phyloP scores from a whole-genome alignment of 257 asterid genomes.

The Haberlea rhodopensis region DNA sequence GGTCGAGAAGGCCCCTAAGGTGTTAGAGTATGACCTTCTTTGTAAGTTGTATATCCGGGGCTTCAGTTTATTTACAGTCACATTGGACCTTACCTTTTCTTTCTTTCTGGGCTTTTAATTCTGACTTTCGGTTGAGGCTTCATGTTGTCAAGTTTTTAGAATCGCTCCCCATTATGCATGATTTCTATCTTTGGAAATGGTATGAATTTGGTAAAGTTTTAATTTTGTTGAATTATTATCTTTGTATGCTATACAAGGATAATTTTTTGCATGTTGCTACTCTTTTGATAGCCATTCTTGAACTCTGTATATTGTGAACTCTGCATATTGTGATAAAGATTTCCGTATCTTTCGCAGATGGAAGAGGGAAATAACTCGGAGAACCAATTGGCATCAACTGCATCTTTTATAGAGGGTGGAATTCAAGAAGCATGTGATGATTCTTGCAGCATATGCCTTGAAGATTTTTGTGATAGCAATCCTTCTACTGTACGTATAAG shows the following conservation, averaged over 20 bases:
- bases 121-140: neutral
- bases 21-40: neutral
- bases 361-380: conserved; percentile 63
- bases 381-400: conserved; percentile 75
- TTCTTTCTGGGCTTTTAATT: conserved; percentile 1
- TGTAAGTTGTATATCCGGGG: neutral
- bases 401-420: conserved; percentile 93
- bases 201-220: neutral
- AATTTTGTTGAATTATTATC: neutral
- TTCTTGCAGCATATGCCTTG: conserved; percentile 95
- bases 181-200: neutral
- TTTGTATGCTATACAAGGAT: neutral
- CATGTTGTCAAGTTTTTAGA: neutral
- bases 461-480: conserved; percentile 68
- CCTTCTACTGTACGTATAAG: conserved; percentile 63
- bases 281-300: neutral
- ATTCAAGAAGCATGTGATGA: conserved; percentile 89
- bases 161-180: neutral
- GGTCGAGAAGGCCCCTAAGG: too few species aligned
- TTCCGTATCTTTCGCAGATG: conserved; percentile 46
- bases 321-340: conserved; percentile 16
- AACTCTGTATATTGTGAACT: neutral
- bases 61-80: conserved; percentile 16
- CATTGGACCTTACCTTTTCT: neutral
- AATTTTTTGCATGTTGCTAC: conserved; percentile 1